Evolutionary conservation across 2,329 filamentous ascomycete species (phyloP).

Genomic region (Torrubiella hemipterigena): DNA sequence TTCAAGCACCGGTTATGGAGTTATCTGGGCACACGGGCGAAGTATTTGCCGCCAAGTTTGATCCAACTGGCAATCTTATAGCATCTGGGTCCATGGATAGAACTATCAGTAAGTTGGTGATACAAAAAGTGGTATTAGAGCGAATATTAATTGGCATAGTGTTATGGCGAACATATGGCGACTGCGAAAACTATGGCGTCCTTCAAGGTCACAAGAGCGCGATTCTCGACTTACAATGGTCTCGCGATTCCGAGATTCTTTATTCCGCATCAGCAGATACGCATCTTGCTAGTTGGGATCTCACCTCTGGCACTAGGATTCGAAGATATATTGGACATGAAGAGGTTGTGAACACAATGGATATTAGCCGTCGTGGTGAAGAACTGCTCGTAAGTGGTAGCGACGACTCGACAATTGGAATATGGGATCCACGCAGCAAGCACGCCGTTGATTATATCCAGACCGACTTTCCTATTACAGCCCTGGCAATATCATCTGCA

Average conservation of each 20-base stretch:
- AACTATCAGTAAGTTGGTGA: slow-evolving; percentile 58
- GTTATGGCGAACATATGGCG: slow-evolving; percentile 84
- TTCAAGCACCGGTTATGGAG: slow-evolving; percentile 91
- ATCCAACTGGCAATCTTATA: slow-evolving; percentile 76
- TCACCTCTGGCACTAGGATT: slow-evolving; percentile 85
- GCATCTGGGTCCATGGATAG: slow-evolving; percentile 94
- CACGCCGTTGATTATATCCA: slow-evolving; percentile 78
- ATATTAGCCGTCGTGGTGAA: slow-evolving; percentile 79
- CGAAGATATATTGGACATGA: slow-evolving; percentile 87
- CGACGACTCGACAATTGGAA: slow-evolving; percentile 85
- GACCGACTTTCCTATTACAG: slow-evolving; percentile 85
- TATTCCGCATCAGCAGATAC: slow-evolving; percentile 91
- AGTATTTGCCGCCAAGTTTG: slow-evolving; percentile 83
- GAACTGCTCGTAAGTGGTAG: slow-evolving; percentile 84
- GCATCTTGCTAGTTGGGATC: slow-evolving; percentile 88
- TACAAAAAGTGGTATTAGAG: not conserved
- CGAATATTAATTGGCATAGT: slow-evolving; percentile 40
- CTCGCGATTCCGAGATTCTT: slow-evolving; percentile 79
- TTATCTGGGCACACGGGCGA: slow-evolving; percentile 74
- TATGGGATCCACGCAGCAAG: slow-evolving; percentile 93
- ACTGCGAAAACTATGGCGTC: slow-evolving; percentile 88
- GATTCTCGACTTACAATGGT: slow-evolving; percentile 89
- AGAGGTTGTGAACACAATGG: slow-evolving; percentile 87
- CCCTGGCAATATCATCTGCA: slow-evolving; percentile 81
- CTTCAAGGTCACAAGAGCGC: slow-evolving; percentile 85